Base-by-base conservation (phyloP, 805 yeast genomes). In the Candida ficus region DNA sequence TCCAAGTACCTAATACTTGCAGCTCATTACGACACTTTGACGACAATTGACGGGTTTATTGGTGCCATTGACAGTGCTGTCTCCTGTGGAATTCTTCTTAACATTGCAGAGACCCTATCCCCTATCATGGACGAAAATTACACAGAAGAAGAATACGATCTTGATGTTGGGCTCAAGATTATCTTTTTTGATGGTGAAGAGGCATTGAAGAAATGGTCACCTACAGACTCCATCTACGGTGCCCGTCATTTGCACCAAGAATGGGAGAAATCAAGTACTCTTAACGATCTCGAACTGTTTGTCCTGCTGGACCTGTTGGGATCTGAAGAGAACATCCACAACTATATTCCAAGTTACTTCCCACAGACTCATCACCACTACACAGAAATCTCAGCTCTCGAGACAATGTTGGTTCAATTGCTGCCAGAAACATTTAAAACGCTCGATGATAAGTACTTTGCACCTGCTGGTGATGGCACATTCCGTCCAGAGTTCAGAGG, bases 141-240 rank as follows among this genome's bases (percentile, higher is more conserved):
- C 16, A 5, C 21, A 9, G 39, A 22, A 7, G 48, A 40, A 3
- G 44, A 46, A 37, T 21, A 42, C 18, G 49, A 44, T 9, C 32
- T 43, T 7, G 46, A 45, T 11, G 34, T 48, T n/a, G 78, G 78
- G 0, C 33, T 76, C 4, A 74, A 71, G 47, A 54, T 76, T 7
- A 58, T 77, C 0, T 77, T 77, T 47, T 74, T 76, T 39, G 83
- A 77, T 46, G 83, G 83, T 4, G 83, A 77, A 50, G 83, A 78
- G 50, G 81, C 83, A 0, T 44, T 75, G n/a, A 60, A 58, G 3
- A 50, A 60, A n/a, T 77, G 83, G 83, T 52, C 69, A 2, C 63
- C 59, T 7, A 51, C 58, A 0, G 83, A 77, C 45, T 76, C 81
- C 1, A 60, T 76, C 1, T 77, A 78, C 49, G 83, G 83, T 0